phyloP scores from a whole-genome alignment of 1,284 basidiomycete genomes.

The Irpex rosettiformis region DNA sequence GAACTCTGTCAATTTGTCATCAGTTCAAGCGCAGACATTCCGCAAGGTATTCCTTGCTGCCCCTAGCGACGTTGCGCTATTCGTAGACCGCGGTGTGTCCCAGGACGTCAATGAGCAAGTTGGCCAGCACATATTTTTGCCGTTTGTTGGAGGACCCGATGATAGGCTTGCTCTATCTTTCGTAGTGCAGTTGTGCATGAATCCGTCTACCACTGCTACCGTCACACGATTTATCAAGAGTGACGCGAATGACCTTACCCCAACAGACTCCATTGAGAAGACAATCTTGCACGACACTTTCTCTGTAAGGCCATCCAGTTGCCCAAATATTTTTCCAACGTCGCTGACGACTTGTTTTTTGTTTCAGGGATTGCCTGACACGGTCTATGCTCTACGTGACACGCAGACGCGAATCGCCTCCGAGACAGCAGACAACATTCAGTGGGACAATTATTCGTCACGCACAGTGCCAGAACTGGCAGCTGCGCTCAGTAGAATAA shows the following conservation, averaged over 20 bases:
- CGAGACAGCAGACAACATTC: constrained; percentile 68
- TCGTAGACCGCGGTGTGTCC: constrained; percentile 62
- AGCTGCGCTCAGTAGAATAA: constrained; percentile 52
- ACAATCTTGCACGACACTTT: constrained; percentile 23
- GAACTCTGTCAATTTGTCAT: constrained; percentile 45
- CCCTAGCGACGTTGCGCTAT: constrained; percentile 72
- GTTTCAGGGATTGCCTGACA: constrained; percentile 58
- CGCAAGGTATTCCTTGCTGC: constrained; percentile 73
- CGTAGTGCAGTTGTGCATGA: constrained; percentile 74
- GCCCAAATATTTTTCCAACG: not conserved
- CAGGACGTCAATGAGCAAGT: constrained; percentile 23
- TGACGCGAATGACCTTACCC: constrained; percentile 30
- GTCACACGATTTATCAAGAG: constrained; percentile 56
- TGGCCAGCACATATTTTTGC: constrained; percentile 72
- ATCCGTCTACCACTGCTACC: constrained; percentile 62
- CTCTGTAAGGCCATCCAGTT: constrained; percentile 2
- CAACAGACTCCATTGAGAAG: constrained; percentile 30
- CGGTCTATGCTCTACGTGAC: constrained; percentile 59
- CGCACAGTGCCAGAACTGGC: constrained; percentile 33
- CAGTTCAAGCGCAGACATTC: constrained; percentile 76
- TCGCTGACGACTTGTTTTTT: constrained; percentile 7
- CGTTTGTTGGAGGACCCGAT: constrained; percentile 92
- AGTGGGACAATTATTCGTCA: constrained; percentile 56
- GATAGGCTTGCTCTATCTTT: constrained; percentile 82
- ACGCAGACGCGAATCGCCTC: constrained; percentile 66